These are phyloP conservation scores for Noccaea bulbosa DNA, from an alignment of 345 rosid genomes.

Conservation along the genomic window DNA sequence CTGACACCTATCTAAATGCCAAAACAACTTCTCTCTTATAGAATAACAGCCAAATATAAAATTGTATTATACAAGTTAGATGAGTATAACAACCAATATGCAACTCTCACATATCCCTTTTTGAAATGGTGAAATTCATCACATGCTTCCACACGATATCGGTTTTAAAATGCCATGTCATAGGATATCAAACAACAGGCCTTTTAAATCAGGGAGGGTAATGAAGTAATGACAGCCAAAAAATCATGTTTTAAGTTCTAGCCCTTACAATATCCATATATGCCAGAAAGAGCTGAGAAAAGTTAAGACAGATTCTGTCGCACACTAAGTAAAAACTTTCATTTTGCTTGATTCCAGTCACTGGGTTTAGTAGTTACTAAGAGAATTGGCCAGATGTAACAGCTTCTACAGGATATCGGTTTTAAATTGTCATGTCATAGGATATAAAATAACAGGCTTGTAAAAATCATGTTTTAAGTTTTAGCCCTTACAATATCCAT, in stretches of 20 bases:
- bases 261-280: too few species aligned
- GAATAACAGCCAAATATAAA: background rate
- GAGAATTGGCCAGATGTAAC: too few species aligned
- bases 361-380: too few species aligned
- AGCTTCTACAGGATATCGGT: too few species aligned
- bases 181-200: background rate
- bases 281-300: too few species aligned
- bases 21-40: background rate
- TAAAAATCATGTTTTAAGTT: too few species aligned
- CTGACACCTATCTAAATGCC: background rate
- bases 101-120: slow-evolving; percentile 4
- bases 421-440: too few species aligned
- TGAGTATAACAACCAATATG: too few species aligned
- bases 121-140: slow-evolving; percentile 4
- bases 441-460: too few species aligned
- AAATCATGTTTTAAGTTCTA: background rate
- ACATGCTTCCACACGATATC: slow-evolving; percentile 11
- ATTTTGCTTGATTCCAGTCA: too few species aligned
- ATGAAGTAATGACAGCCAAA: background rate
- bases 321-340: too few species aligned
- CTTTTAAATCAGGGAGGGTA: background rate
- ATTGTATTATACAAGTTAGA: background rate
- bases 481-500: background rate
- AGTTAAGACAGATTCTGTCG: too few species aligned
- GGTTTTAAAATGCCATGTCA: background rate